Conservation (phyloP, 305 asterid genomes). For the Solanum hybrid region DNA sequence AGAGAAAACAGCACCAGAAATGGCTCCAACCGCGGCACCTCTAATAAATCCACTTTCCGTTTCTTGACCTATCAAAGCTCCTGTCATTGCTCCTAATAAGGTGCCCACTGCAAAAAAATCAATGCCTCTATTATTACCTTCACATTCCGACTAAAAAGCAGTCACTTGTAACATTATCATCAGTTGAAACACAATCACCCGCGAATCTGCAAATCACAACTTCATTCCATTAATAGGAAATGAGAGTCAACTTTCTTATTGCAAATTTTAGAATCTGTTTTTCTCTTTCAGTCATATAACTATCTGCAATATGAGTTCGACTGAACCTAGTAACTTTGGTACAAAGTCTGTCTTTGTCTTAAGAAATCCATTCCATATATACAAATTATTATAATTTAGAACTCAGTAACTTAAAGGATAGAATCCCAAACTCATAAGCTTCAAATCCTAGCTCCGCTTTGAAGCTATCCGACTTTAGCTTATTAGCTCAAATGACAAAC, state of each 20-base stretch:
- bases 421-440: background rate
- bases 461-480: background rate
- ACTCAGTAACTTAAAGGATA: background rate
- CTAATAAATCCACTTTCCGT: slow-evolving; percentile 94
- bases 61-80: slow-evolving; percentile 98
- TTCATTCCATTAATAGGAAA: background rate
- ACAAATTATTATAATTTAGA: background rate
- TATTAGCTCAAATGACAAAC: background rate
- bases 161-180: background rate
- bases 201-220: background rate
- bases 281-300: background rate
- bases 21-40: slow-evolving; percentile 98
- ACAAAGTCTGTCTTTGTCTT: background rate
- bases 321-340: background rate
- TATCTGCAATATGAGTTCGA: background rate
- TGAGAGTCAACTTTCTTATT: background rate
- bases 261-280: background rate
- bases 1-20: slow-evolving; percentile 98
- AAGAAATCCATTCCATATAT: background rate
- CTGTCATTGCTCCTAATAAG: slow-evolving; percentile 90
- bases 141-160: background rate
- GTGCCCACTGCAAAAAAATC: slow-evolving; percentile 72
- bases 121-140: background rate
- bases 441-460: background rate
- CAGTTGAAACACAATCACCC: background rate